Evolutionary conservation across 768 basidiomycete genomes (phyloP), one percentile per base, ranked within the genome.

Genomic region (Tricholoma bakamatsutake): DNA sequence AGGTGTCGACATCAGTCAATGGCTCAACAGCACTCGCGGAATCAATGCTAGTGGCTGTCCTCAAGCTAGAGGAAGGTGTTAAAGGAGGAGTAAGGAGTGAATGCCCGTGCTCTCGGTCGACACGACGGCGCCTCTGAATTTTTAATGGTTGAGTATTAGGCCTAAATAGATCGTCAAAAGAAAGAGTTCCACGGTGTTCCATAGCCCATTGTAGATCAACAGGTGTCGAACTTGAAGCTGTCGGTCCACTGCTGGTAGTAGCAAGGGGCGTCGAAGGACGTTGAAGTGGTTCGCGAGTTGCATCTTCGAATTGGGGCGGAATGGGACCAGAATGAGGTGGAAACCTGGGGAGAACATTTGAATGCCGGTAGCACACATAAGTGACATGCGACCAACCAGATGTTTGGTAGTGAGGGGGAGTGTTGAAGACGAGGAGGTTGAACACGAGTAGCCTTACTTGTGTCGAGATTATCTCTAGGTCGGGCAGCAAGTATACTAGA

Each of bases 361-460:
- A 57, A 45, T 34, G 10, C 17, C 17, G 17, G 13, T 9, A 17
- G 37, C 30, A 33, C 4, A 43, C 18, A 52, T 24, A 34, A 31
- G 21, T 18, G 11, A 13, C 5, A 53, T 18, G 31, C 5, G 34
- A 66, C 75, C 56, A 48, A 85, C 85, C 84, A 81, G 59, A 88
- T 74, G 65, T 87, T 87, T 8, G 87, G 87, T 61, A 87, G 75
- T 11, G 87, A 88, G 8, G 85, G 85, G 5, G 85, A 83, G 52
- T 82, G 80, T 53, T 82, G 82, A 35, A 84, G 73, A 45, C 80
- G 79, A 15, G 77, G 75, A 48, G 78, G 78, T 59, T 75, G 75
- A 45, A 30, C 52, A 48, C 60, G 58, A 46, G 54, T 28, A 56
- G 33, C 47, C 62, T 67, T 59, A 56, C 28, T 33, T 55, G 45